phyloP scores from a whole-genome alignment of 345 rosid genomes.

The Eucalyptus tenuipes region DNA sequence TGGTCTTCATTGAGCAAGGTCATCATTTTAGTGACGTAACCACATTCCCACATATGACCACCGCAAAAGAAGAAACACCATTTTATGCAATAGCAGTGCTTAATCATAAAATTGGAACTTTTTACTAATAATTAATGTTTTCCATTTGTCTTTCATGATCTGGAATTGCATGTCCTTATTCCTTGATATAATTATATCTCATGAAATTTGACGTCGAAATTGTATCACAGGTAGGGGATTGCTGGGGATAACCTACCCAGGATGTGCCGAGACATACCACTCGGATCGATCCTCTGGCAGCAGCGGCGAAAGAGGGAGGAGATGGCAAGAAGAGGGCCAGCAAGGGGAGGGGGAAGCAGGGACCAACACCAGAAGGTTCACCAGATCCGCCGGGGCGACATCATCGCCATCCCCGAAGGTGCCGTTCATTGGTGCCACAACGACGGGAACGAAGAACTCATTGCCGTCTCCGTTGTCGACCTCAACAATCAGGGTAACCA shows the following conservation, averaged over 20 bases:
- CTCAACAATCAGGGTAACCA: slow-evolving; percentile 11
- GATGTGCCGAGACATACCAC: slow-evolving; percentile 17
- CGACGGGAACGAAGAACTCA: slow-evolving; percentile 14
- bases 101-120: not conserved
- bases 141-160: not conserved
- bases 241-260: slow-evolving; percentile 9
- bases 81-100: too few relatives aligned
- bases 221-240: not conserved
- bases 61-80: not conserved
- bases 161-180: not conserved
- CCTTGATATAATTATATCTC: not conserved
- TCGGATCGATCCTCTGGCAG: not conserved
- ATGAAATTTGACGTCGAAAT: not conserved
- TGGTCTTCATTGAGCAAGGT: slow-evolving; percentile 11
- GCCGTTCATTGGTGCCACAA: slow-evolving; percentile 21
- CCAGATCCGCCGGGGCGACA: slow-evolving; percentile 12
- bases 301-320: not conserved
- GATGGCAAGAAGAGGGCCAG: not conserved
- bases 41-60: not conserved
- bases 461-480: slow-evolving; percentile 7
- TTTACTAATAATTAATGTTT: not conserved
- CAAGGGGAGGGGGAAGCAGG: not conserved
- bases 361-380: slow-evolving; percentile 27
- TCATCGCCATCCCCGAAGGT: slow-evolving; percentile 16
- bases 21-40: not conserved